Conservation (phyloP, 768 basidiomycete genomes). For the Boletus tylopilopsis region DNA sequence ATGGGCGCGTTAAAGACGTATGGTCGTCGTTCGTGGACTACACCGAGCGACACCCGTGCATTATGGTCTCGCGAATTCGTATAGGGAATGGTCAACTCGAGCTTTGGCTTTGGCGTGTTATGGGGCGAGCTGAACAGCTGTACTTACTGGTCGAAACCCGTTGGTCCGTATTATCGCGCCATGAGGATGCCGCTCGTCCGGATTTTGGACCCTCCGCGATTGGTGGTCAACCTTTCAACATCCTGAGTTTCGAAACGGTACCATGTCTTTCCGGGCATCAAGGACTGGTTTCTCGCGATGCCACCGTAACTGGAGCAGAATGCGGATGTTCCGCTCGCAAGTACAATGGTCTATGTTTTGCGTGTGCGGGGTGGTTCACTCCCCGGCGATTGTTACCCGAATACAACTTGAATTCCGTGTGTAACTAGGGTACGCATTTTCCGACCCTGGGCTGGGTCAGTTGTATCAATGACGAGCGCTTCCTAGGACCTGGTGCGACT, state of each 20-base stretch:
- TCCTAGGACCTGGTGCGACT: constrained; percentile 7
- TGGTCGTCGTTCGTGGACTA: constrained; percentile 35
- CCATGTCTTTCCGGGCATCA: constrained; percentile 6
- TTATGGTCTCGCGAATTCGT: constrained; percentile 44
- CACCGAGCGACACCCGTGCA: constrained; percentile 27
- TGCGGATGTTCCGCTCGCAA: constrained; percentile 1
- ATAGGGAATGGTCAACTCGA: constrained; percentile 46
- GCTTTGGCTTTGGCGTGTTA: constrained; percentile 36
- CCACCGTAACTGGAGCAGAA: constrained; percentile 2
- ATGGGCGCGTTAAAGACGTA: constrained; percentile 63
- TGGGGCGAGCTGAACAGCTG: constrained; percentile 35
- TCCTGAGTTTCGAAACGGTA: constrained; percentile 19
- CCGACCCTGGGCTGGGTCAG: background rate
- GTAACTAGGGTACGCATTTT: constrained; percentile 16
- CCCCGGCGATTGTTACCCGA: background rate
- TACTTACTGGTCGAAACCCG: constrained; percentile 38
- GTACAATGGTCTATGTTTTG: constrained; percentile 1
- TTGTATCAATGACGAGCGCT: constrained; percentile 7
- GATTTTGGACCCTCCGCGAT: constrained; percentile 22
- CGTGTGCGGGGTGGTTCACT: constrained; percentile 5
- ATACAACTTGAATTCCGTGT: background rate
- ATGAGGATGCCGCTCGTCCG: constrained; percentile 30
- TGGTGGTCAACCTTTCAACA: constrained; percentile 9
- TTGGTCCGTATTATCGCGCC: constrained; percentile 34
- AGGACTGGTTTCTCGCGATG: constrained; percentile 14